These are phyloP conservation scores for Talaromyces sp. DNA, from an alignment of 2,329 filamentous ascomycete species.

Conservation along the genomic window DNA sequence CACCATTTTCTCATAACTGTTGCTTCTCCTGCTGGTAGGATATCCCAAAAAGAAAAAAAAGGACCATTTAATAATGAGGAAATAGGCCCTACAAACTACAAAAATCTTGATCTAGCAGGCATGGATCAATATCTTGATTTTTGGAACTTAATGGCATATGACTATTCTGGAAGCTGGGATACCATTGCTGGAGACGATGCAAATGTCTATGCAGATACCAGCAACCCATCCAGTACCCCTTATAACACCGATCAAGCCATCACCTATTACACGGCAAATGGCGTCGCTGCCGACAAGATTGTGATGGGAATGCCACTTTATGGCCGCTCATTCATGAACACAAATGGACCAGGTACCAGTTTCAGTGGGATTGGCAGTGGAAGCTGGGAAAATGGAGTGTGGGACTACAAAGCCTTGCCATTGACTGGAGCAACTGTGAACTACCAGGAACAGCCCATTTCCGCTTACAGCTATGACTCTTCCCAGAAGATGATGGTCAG, in stretches of 20 bases:
- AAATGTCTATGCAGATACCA: conserved; percentile 67
- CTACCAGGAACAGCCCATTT: conserved; percentile 63
- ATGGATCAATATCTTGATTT: conserved; percentile 57
- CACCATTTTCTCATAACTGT: conserved; percentile 51
- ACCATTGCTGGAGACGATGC: conserved; percentile 72
- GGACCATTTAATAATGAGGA: neutral
- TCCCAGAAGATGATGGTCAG: conserved; percentile 66
- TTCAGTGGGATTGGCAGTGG: conserved; percentile 76
- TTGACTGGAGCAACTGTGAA: conserved; percentile 64
- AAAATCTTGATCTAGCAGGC: conserved; percentile 43
- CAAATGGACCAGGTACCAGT: conserved; percentile 69
- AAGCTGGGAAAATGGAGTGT: conserved; percentile 81
- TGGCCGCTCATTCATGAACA: conserved; percentile 80
- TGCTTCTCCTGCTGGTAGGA: conserved; percentile 48
- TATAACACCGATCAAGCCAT: conserved; percentile 76
- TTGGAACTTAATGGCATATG: conserved; percentile 75
- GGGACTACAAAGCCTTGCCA: conserved; percentile 87
- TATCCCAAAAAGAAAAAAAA: too few species aligned
- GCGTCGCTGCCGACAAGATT: conserved; percentile 71
- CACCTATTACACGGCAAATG: conserved; percentile 66
- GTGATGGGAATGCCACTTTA: conserved; percentile 92
- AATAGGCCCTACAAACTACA: conserved; percentile 48
- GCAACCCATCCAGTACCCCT: conserved; percentile 68
- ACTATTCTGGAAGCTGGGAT: conserved; percentile 85
- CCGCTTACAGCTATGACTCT: conserved; percentile 73